Base-by-base conservation (phyloP, 2,329 filamentous ascomycete species). In the Penicillium sp. region DNA sequence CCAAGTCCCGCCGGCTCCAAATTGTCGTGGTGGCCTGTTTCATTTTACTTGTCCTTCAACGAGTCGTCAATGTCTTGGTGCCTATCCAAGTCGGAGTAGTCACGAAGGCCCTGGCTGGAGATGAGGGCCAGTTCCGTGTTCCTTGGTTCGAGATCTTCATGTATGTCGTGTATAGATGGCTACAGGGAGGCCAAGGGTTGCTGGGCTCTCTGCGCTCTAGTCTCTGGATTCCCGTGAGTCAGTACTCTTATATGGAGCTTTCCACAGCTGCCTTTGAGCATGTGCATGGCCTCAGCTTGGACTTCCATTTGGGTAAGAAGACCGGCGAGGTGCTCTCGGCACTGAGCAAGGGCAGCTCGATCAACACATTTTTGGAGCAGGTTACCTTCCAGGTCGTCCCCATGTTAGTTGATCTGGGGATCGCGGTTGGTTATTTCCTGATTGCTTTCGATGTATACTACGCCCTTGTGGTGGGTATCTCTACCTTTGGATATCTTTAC, bases 241-340 rank as follows among this genome's bases (percentile, higher is more conserved):
- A 99, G 74, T 96, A 98, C 74, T 96, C 93, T 0, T 99, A 97
- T 76, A 89, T 92, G 69, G 92, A 95, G 62, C 83, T 99, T 57
- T 96, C 93, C 6, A 95, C 95, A 2, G 93, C 95, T 16, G 92
- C 93, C 11, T 99, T 99, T 72, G 93, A 98, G 77, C 95, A 99
- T 73, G 95, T 99, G 23, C 95, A 99, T 75, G 89, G 89, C 50
- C 86, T 99, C 33, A 97, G 93, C 74, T 83, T 98, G 63, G 95
- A 98, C 73, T 99, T 99, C 70, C 95, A 99, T 72, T 84, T 98
- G 3, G 92, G 92, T 52, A 99, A 99, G 78, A 91, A 93, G 70
- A 99, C 95, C 0, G 95, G 95, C 61, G 95, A 99, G 76, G 92
- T 99, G 10, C 80, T 98, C 16, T 98, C 93, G 14, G 95, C 95